These are phyloP conservation scores for Fusarium sp. DNA, from an alignment of 2,329 filamentous ascomycete species.

Conservation along the genomic window DNA sequence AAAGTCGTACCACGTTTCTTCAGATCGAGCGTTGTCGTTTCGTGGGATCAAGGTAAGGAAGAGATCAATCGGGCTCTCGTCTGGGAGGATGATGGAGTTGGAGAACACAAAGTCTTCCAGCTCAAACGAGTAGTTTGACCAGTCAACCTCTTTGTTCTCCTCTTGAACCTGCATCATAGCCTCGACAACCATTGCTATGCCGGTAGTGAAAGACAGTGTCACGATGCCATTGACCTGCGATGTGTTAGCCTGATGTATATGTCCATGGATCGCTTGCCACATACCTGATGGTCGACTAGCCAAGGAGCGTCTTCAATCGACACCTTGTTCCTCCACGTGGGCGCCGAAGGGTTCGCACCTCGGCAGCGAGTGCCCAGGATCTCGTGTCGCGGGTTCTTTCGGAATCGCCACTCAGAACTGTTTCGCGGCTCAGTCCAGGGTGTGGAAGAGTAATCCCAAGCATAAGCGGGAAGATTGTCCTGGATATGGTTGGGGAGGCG, in stretches of 20 bases:
- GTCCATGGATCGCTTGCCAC: not conserved
- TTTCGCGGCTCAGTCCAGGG: conserved; percentile 41
- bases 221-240: conserved; percentile 41
- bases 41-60: conserved; percentile 39
- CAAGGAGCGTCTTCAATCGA: conserved; percentile 42
- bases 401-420: conserved; percentile 42
- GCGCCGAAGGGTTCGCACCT: conserved; percentile 43
- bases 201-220: conserved; percentile 41
- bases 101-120: conserved; percentile 43
- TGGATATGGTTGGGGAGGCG: conserved; percentile 40
- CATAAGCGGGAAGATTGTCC: conserved; percentile 39
- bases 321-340: conserved; percentile 44
- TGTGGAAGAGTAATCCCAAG: conserved; percentile 43
- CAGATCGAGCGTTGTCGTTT: conserved; percentile 31
- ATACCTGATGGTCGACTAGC: conserved; percentile 44
- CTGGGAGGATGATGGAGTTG: conserved; percentile 43
- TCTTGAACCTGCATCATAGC: conserved; percentile 43
- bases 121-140: conserved; percentile 35
- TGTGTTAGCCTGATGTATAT: conserved; percentile 3
- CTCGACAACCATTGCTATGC: conserved; percentile 43
- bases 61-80: conserved; percentile 36
- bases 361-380: conserved; percentile 41
- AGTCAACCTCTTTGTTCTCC: conserved; percentile 37
- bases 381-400: conserved; percentile 40
- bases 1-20: conserved; percentile 40